phyloP scores from a whole-genome alignment of 1,139 yeast species.

The Nakaseomyces kungkrabaensis region DNA sequence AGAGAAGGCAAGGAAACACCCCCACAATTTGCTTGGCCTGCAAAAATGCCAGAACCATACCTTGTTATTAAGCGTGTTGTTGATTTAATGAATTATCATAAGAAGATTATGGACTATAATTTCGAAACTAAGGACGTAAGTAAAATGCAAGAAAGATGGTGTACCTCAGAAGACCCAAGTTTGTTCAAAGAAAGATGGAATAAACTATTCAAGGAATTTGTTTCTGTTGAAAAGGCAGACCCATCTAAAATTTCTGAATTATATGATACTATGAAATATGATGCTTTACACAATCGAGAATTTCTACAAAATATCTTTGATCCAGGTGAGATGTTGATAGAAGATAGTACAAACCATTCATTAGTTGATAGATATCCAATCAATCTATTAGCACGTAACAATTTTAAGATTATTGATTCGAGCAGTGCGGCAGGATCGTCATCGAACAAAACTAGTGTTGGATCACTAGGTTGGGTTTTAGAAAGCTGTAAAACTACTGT shows the following conservation, averaged over 20 bases:
- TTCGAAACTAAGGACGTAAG: slow-evolving; percentile 58
- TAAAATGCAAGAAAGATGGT: slow-evolving; percentile 75
- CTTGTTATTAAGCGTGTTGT: slow-evolving; percentile 88
- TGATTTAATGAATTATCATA: slow-evolving; percentile 89
- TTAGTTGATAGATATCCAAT: slow-evolving; percentile 74
- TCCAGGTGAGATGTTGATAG: slow-evolving; percentile 49
- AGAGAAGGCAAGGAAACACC: slow-evolving; percentile 97
- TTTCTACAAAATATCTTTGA: slow-evolving; percentile 77
- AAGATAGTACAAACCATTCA: slow-evolving; percentile 49
- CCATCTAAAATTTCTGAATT: slow-evolving; percentile 94
- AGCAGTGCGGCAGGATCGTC: slow-evolving; percentile 6
- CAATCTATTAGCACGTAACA: slow-evolving; percentile 65
- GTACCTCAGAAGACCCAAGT: slow-evolving; percentile 91
- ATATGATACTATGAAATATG: slow-evolving; percentile 97
- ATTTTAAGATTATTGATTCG: slow-evolving; percentile 40
- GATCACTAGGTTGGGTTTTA: slow-evolving; percentile 67
- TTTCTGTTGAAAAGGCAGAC: slow-evolving; percentile 89
- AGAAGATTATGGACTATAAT: slow-evolving; percentile 73
- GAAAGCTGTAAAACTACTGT: slow-evolving; percentile 39
- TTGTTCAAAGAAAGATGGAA: slow-evolving; percentile 96
- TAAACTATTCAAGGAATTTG: slow-evolving; percentile 85
- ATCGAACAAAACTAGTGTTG: slow-evolving; percentile 40
- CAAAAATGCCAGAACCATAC: slow-evolving; percentile 95
- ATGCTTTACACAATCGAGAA: slow-evolving; percentile 88
- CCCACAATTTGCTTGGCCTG: slow-evolving; percentile 99